Evolutionary conservation across 78 protist genomes (phyloP).

Genomic region (Isochrysis galbana): DNA sequence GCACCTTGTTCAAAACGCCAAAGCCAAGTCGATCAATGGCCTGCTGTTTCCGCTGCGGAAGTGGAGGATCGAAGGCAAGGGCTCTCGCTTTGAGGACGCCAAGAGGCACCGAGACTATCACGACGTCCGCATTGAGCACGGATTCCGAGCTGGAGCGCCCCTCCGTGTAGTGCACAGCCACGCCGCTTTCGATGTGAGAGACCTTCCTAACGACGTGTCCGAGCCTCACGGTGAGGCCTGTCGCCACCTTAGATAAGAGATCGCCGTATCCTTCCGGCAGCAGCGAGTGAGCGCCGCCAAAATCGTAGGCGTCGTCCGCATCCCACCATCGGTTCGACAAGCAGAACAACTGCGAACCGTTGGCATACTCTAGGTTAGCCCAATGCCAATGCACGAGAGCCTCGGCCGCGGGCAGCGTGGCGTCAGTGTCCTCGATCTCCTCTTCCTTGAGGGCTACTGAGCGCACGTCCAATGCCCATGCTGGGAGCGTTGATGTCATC

Average conservation of each 20-base stretch:
- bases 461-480: neutral
- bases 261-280: neutral
- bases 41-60: neutral
- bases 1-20: conserved; percentile 46
- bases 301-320: neutral
- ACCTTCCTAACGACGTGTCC: neutral
- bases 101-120: conserved; percentile 25
- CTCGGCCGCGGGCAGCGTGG: neutral
- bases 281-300: neutral
- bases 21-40: conserved; percentile 50
- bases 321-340: conserved; percentile 14
- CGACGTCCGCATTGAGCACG: conserved; percentile 20
- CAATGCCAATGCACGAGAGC: neutral
- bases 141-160: too few species aligned
- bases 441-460: neutral
- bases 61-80: conserved; percentile 31
- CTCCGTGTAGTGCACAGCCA: too few species aligned
- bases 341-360: neutral
- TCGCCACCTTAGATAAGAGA: neutral
- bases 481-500: too few species aligned
- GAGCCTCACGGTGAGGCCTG: neutral
- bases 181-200: too few species aligned
- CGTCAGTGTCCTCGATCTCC: neutral
- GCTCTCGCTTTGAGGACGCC: conserved; percentile 36
- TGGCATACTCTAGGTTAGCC: conserved; percentile 20